Conservation (phyloP, 108 stramenopile genomes). For the Fragilariopsis cylindrus region DNA sequence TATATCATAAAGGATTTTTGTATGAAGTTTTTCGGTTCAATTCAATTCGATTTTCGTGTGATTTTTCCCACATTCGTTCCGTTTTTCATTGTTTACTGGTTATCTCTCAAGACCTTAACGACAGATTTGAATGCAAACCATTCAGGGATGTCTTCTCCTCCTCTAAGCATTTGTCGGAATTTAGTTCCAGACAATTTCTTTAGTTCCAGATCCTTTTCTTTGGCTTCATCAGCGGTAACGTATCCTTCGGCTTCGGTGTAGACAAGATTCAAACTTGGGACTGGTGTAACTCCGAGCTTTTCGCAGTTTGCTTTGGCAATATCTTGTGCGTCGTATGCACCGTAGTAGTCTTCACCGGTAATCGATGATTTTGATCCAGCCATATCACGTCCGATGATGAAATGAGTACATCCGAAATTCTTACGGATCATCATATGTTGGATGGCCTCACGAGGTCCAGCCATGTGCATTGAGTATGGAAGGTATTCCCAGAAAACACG, state of each 20-base stretch:
- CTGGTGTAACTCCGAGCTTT: conserved; percentile 91
- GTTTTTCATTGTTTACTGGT: conserved; percentile 22
- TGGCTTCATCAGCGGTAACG: conserved; percentile 96
- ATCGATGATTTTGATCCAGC: conserved; percentile 97
- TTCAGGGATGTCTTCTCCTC: conserved; percentile 98
- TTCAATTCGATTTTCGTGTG: too few species aligned
- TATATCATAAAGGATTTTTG: too few species aligned
- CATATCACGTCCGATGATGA: conserved; percentile 99
- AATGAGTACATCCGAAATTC: conserved; percentile 99
- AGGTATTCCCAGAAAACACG: conserved; percentile 97
- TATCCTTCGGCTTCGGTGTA: conserved; percentile 98
- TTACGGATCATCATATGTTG: conserved; percentile 99
- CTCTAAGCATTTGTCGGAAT: conserved; percentile 98
- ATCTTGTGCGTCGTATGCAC: conserved; percentile 98
- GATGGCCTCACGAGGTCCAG: conserved; percentile 99
- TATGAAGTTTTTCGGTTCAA: too few species aligned
- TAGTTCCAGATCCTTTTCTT: conserved; percentile 80
- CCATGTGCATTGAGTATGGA: conserved; percentile 99
- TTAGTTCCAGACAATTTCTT: conserved; percentile 98
- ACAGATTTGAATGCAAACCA: conserved; percentile 99
- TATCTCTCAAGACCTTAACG: conserved; percentile 91
- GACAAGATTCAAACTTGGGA: conserved; percentile 95
- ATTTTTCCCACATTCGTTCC: too few species aligned
- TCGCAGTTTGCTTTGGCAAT: conserved; percentile 85
- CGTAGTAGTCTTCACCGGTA: conserved; percentile 98